Base-by-base conservation (phyloP, 164 flowering plant genomes). In the Umbellularia californica region DNA sequence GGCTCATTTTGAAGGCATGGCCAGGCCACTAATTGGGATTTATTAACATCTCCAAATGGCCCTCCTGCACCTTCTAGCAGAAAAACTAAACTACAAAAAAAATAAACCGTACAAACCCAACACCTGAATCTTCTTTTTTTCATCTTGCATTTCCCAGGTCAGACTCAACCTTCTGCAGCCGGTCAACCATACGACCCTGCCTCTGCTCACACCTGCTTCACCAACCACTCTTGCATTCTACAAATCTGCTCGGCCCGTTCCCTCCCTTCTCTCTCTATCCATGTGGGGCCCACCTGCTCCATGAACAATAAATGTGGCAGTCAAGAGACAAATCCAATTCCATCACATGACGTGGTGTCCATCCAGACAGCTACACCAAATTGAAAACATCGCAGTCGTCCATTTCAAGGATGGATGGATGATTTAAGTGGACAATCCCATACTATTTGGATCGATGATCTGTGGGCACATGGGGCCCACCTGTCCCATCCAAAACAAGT, bases 121-220 rank as follows among this genome's bases (percentile, higher is more conserved):
- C 41, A 20, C 19, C 20, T 50, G 14, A 22, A 67, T 14, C 70
- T 72, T 51, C 58, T 2, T 22, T 23, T 70, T 52, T 64, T 24
- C 25, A 6, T 78, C 73, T 58, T 69, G 50, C 70, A 67, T 68
- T 72, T 71, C 77, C 75, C 58, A 64, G 69, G 69, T 24, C n/a
- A 69, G n/a, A 25, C 52, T 55, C 69, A 66, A 19, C 62, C 68
- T 70, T 68, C 58, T 70, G 60, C 47, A 50, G 50, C 73, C 78
- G 68, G 75, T 50, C 64, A 28, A 20, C n/a, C 35, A 35, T 50
- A 78, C 71, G 0, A 15, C 50, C 47, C 60, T 17, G 60, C n/a
- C 13, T 14, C 60, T 55, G 60, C 60, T 55, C n/a, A 20, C n/a
- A 55, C 20, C n/a, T 55, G 17, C 20, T 14, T 4, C 20, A 17